A percentile compares a stretch with the other conserved stretches of the same genome.
phyloP scores from a whole-genome alignment of 1,284 basidiomycete genomes.

The Ceratobasidium theobromae region DNA sequence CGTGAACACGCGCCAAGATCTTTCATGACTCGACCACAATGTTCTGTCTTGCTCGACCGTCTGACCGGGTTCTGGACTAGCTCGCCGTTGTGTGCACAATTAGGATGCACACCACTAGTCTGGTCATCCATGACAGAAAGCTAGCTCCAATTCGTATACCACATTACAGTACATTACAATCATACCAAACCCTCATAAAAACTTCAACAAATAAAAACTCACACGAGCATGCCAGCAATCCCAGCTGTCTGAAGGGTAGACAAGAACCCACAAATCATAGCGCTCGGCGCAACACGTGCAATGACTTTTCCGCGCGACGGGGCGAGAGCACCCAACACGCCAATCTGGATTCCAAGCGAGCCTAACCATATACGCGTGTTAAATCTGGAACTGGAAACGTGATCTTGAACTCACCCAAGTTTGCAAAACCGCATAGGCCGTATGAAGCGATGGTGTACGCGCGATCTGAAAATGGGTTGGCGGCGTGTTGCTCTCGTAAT shows the following conservation, averaged over 20 bases:
- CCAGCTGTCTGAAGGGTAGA: slow-evolving; percentile 46
- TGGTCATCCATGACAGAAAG: too few species aligned
- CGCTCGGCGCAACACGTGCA: slow-evolving; percentile 68
- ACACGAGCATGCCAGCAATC: slow-evolving; percentile 44
- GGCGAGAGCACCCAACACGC: slow-evolving; percentile 80
- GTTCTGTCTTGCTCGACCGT: too few species aligned
- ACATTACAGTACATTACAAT: not conserved
- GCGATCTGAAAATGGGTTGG: slow-evolving; percentile 63
- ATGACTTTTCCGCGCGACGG: slow-evolving; percentile 75
- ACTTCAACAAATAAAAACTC: not conserved
- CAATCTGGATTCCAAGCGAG: slow-evolving; percentile 87
- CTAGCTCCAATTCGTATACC: too few species aligned
- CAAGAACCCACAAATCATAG: slow-evolving; percentile 76
- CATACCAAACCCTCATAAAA: not conserved
- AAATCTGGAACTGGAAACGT: not conserved
- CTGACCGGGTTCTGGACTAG: too few species aligned
- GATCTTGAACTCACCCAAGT: slow-evolving; percentile 53
- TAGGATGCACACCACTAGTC: too few species aligned
- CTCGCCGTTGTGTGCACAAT: too few species aligned
- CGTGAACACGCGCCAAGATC: too few species aligned
- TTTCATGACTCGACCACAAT: too few species aligned
- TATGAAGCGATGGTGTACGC: slow-evolving; percentile 79
- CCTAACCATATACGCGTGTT: slow-evolving; percentile 31
- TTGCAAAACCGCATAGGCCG: slow-evolving; percentile 88
- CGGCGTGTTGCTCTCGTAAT: slow-evolving; percentile 38